phyloP scores from a whole-genome alignment of 352 stramenopile genomes.

The Aphanomyces stellatus region DNA sequence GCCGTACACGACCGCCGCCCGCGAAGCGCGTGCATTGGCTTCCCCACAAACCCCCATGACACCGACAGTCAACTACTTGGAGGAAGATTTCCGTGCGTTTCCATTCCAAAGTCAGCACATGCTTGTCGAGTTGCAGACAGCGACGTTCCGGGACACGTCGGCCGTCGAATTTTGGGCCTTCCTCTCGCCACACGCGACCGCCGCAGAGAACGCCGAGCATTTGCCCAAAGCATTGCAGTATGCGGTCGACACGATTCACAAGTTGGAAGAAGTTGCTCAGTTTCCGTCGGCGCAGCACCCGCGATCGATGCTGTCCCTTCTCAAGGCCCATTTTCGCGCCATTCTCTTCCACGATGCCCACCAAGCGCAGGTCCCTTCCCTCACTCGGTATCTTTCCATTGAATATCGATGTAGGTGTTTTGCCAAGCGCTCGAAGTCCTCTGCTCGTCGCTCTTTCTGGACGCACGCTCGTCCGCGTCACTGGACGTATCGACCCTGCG shows the following conservation, averaged over 20 bases:
- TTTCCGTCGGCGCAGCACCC: slow-evolving; percentile 2
- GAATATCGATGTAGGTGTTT: slow-evolving; percentile 9
- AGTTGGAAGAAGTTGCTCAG: slow-evolving; percentile 7
- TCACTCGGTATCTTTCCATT: neutral
- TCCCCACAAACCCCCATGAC: no score
- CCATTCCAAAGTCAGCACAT: slow-evolving; percentile 19
- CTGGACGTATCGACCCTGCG: neutral
- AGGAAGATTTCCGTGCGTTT: slow-evolving; percentile 10
- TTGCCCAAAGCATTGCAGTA: slow-evolving; percentile 1
- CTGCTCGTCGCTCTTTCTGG: neutral
- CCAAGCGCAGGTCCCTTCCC: neutral
- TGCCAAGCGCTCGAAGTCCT: neutral
- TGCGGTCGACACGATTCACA: slow-evolving; percentile 5
- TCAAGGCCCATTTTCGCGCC: slow-evolving; percentile 15
- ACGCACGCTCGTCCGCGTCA: neutral
- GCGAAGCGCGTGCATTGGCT: no score
- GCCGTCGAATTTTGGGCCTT: slow-evolving; percentile 8
- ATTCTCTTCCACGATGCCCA: slow-evolving; percentile 19
- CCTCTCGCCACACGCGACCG: neutral
- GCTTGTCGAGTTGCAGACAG: slow-evolving; percentile 14
- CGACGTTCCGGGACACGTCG: slow-evolving; percentile 14
- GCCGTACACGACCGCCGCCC: no score
- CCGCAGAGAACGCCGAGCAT: neutral
- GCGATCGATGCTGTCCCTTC: slow-evolving; percentile 9
- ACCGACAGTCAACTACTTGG: neutral